Evolutionary conservation across 1,284 basidiomycete species (phyloP).

Genomic region (Ustilago nuda): DNA sequence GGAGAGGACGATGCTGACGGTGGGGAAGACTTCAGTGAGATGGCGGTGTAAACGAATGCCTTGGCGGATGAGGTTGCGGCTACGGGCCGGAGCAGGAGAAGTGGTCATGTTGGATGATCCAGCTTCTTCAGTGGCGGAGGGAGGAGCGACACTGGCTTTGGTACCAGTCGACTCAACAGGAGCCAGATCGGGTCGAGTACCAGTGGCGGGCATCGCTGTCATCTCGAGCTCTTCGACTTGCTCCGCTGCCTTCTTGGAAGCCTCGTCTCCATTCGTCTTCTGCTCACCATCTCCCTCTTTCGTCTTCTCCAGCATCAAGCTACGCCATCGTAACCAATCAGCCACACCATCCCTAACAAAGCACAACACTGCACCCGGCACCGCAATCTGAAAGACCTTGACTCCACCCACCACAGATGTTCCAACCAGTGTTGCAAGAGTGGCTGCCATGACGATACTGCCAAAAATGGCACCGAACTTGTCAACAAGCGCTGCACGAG

Average conservation of each 20-base stretch:
- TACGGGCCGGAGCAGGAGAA: slow-evolving; percentile 4
- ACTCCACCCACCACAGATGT: slow-evolving; percentile 73
- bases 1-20: slow-evolving; percentile 77
- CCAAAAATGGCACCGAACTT: slow-evolving; percentile 73
- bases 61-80: slow-evolving; percentile 31
- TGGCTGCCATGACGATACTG: slow-evolving; percentile 72
- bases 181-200: slow-evolving; percentile 19
- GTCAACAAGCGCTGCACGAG: slow-evolving; percentile 72
- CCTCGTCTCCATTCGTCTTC: slow-evolving; percentile 17
- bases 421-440: slow-evolving; percentile 75
- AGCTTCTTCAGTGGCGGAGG: neutral
- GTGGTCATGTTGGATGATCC: neutral
- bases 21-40: slow-evolving; percentile 75
- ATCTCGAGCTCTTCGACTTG: slow-evolving; percentile 39
- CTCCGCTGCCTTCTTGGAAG: slow-evolving; percentile 10
- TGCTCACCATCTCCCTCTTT: slow-evolving; percentile 18
- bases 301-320: slow-evolving; percentile 21
- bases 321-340: slow-evolving; percentile 68
- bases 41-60: slow-evolving; percentile 9
- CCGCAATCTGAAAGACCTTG: slow-evolving; percentile 77
- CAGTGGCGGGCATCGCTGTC: slow-evolving; percentile 28
- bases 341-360: slow-evolving; percentile 79
- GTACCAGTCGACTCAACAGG: neutral
- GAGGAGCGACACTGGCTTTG: neutral
- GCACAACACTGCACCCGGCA: slow-evolving; percentile 85